These are phyloP conservation scores for Zea luxurians DNA, from an alignment of 176 grass and related monocot genomes.

Conservation along the genomic window DNA sequence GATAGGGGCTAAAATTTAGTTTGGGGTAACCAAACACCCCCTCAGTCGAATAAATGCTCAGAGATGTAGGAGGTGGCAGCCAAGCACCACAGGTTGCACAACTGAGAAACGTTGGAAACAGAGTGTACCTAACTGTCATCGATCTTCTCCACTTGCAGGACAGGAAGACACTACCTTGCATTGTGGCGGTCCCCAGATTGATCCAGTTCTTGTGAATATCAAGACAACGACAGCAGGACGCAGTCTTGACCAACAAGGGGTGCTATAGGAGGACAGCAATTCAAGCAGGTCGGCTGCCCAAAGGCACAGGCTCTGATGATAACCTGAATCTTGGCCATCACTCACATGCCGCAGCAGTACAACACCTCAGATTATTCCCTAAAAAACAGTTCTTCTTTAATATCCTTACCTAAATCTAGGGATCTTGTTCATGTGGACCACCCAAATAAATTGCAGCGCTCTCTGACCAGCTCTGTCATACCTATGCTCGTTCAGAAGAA, in stretches of 20 bases:
- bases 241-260: conserved; percentile 41
- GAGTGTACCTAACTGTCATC: conserved; percentile 9
- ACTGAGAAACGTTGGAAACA: not conserved
- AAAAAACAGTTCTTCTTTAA: conserved; percentile 38
- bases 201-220: conserved; percentile 40
- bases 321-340: conserved; percentile 31
- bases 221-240: conserved; percentile 45
- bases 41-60: not conserved
- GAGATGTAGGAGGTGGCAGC: not conserved
- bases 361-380: conserved; percentile 40
- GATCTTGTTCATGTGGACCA: conserved; percentile 56
- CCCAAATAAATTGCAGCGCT: conserved; percentile 36
- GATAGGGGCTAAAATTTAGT: no score
- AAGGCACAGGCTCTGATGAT: conserved; percentile 28
- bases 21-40: no score
- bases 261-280: conserved; percentile 16
- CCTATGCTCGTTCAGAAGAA: not conserved
- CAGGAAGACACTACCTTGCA: not conserved
- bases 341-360: conserved; percentile 38
- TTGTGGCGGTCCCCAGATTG: not conserved
- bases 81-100: not conserved
- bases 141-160: conserved; percentile 23
- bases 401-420: conserved; percentile 59
- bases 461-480: not conserved
- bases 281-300: conserved; percentile 10